A percentile compares a stretch with the other conserved stretches of the same genome.
Conservation (phyloP, 306 rosid genomes). For the Chamaecrista fasciculata region DNA sequence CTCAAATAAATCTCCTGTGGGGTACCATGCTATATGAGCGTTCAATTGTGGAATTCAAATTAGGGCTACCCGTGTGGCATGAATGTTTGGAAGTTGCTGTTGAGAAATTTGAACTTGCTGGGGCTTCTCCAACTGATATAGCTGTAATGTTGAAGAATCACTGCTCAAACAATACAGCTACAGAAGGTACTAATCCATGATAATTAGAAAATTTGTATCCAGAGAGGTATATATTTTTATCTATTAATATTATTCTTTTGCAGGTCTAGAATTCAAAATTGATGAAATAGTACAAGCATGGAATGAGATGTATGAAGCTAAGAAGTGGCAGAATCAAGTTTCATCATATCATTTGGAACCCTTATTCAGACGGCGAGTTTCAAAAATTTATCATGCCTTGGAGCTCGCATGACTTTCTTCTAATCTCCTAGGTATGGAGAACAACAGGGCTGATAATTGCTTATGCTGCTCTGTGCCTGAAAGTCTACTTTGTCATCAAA, state of each 20-base stretch:
- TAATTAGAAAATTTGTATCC: constrained; percentile 13
- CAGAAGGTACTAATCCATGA: constrained; percentile 50
- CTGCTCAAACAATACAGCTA: constrained; percentile 58
- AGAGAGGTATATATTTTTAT: not conserved
- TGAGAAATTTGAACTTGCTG: constrained; percentile 82
- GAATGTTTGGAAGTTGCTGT: constrained; percentile 69
- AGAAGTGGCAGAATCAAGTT: constrained; percentile 63
- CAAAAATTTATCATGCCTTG: constrained; percentile 63
- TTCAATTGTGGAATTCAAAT: constrained; percentile 71
- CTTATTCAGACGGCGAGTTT: constrained; percentile 70
- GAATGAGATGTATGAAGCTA: constrained; percentile 90
- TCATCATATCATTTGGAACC: constrained; percentile 84
- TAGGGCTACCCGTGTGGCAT: constrained; percentile 70
- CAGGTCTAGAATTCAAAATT: constrained; percentile 77
- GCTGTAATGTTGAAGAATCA: constrained; percentile 85
- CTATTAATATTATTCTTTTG: constrained; percentile 14
- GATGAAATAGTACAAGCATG: constrained; percentile 87
- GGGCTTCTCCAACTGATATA: constrained; percentile 78
- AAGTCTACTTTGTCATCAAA: constrained; percentile 25
- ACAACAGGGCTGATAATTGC: constrained; percentile 22
- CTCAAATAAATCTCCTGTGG: constrained; percentile 79
- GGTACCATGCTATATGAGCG: constrained; percentile 89
- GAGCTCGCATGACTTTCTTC: constrained; percentile 50
- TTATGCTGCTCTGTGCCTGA: constrained; percentile 32
- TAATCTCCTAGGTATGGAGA: constrained; percentile 20